Base-by-base conservation (phyloP, 176 grass and related monocot genomes). In the Carex parvula region DNA sequence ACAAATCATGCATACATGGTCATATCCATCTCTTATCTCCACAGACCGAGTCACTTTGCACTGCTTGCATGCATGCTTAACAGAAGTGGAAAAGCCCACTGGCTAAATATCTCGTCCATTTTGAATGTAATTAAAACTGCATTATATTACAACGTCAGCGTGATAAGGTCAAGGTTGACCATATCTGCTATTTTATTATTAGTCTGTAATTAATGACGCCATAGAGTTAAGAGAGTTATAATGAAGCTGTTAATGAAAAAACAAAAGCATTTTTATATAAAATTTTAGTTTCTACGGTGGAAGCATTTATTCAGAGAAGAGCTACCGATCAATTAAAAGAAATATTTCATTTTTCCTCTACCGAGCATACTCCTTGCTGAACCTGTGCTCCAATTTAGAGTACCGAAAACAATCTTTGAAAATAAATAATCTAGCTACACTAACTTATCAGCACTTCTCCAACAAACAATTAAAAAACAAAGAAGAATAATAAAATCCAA, bases 371-470 rank as follows among this genome's bases (percentile, higher is more conserved):
- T 10, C 66, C 14, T 77, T 24, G 21, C 17, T 24, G 52, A 29
- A 70, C 15, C 50, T 77, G 72, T 30, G 20, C 46, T 30, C 72
- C 22, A 29, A 29, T 52, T 2, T 8, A 75, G 44, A 75, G 71
- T 14, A 21, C 4, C 17, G 37, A 81, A 62, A 62, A 41, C 12
- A 39, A 35, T 41, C 13, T 56, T 22, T 6, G 1, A 44, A 20
- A 21, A 22, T 63, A 20, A 55, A 60, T 60, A 60, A 81, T 82
- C 60, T 42, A 67, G 39, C 80, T 82, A 68, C 57, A 24, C 80
- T 82, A 82, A 66, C 46, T 48, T 50, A 48, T 30, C 80, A 67
- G 44, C 24, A 81, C 14, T 81, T 80, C 77, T 80, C 37, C 41
- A 30, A 68, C 32, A 82, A 67, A 65, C 80, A 50, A 67, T 21